Evolutionary conservation across 2,329 filamentous ascomycete species (phyloP).

Genomic region (Pseudonectria buxi): DNA sequence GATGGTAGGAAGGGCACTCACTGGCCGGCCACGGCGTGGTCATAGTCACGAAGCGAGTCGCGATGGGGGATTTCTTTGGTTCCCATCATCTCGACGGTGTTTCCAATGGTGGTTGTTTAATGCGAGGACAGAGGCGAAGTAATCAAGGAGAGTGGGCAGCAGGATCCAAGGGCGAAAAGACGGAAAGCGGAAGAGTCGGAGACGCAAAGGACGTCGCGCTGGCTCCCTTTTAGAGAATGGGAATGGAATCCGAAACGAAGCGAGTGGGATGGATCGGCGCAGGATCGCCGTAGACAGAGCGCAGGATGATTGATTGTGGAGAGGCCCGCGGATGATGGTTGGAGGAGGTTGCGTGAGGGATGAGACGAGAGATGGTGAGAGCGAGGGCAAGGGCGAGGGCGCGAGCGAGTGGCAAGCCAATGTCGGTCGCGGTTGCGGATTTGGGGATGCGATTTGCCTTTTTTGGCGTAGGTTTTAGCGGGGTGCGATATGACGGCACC

Average conservation of each 20-base stretch:
- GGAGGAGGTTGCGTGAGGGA: no score
- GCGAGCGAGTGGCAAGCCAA: no score
- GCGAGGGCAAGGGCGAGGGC: no score
- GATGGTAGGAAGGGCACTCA: constrained; percentile 41
- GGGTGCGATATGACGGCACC: no score
- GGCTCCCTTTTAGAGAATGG: background rate
- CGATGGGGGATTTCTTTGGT: constrained; percentile 44
- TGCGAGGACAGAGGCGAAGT: constrained; percentile 4
- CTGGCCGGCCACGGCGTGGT: constrained; percentile 78
- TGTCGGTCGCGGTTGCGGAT: background rate
- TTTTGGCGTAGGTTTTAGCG: background rate
- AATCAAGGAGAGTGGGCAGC: constrained; percentile 1
- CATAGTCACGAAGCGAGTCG: constrained; percentile 60
- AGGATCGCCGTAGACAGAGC: no score
- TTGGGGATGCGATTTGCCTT: background rate
- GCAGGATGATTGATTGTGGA: no score
- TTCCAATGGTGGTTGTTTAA: constrained; percentile 7
- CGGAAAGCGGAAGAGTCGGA: no score
- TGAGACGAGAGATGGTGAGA: no score
- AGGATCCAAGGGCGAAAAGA: no score
- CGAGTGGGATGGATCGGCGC: background rate
- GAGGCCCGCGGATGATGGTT: no score
- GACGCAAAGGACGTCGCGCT: no score
- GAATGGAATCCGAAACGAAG: background rate
- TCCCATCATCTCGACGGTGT: constrained; percentile 19